phyloP scores from a whole-genome alignment of 208 protist species.

The Trypanosomatidae sp. region DNA sequence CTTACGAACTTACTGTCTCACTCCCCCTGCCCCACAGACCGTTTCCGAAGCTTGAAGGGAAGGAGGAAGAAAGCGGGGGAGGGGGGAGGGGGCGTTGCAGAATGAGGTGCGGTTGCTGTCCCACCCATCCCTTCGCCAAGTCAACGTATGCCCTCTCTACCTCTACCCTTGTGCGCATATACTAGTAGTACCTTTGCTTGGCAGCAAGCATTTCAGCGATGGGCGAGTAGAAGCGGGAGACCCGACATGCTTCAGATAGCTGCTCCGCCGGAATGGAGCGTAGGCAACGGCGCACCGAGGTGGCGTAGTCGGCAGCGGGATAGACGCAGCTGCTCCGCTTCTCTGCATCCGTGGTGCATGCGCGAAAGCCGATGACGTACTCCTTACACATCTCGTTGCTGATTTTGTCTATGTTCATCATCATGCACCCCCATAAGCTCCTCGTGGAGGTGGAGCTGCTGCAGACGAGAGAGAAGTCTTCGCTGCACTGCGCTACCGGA shows the following conservation, averaged over 20 bases:
- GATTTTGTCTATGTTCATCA: slow-evolving; percentile 29
- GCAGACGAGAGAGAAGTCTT: slow-evolving; percentile 34
- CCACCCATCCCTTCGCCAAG: neutral
- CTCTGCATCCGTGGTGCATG: slow-evolving; percentile 36
- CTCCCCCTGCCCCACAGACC: neutral
- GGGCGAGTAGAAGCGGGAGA: slow-evolving; percentile 34
- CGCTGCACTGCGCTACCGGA: slow-evolving; percentile 32
- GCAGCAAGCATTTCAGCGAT: slow-evolving; percentile 19
- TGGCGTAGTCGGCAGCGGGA: slow-evolving; percentile 25
- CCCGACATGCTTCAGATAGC: slow-evolving; percentile 28
- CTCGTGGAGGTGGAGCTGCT: slow-evolving; percentile 3
- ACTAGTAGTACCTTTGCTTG: neutral
- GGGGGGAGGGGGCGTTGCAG: neutral
- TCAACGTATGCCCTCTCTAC: neutral
- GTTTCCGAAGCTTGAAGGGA: neutral
- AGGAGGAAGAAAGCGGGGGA: neutral
- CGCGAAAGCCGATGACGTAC: slow-evolving; percentile 36
- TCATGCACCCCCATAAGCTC: slow-evolving; percentile 43
- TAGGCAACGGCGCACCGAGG: slow-evolving; percentile 34
- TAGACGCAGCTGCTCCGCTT: slow-evolving; percentile 31
- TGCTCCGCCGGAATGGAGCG: slow-evolving; percentile 15
- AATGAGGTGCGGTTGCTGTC: neutral
- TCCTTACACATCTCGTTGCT: slow-evolving; percentile 23
- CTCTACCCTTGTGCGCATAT: neutral
- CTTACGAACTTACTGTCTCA: neutral